phyloP scores from a whole-genome alignment of 2,329 filamentous ascomycete genomes.

The Neonectria faginata region DNA sequence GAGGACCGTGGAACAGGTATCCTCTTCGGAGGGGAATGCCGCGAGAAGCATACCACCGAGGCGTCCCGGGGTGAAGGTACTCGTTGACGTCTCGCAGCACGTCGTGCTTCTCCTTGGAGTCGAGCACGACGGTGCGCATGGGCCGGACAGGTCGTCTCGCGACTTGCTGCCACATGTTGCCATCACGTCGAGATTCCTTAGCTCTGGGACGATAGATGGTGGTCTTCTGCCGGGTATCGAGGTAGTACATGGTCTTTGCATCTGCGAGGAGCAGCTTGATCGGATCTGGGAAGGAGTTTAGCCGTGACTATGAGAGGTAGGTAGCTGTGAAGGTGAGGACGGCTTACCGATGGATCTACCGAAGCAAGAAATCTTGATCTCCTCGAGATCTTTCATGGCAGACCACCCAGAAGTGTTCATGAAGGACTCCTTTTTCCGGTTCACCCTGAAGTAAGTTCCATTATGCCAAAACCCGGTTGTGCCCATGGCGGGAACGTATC shows the following conservation, averaged over 20 bases:
- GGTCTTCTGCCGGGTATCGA: conserved; percentile 66
- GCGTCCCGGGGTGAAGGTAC: conserved; percentile 77
- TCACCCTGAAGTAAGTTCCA: conserved; percentile 62
- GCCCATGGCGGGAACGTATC: conserved; percentile 67
- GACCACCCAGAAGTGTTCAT: conserved; percentile 49
- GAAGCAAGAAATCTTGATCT: conserved; percentile 66
- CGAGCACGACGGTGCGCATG: conserved; percentile 81
- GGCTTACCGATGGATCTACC: conserved; percentile 56
- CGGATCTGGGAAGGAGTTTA: conserved; percentile 50
- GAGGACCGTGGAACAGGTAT: conserved; percentile 82
- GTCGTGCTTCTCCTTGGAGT: conserved; percentile 72
- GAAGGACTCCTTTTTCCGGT: conserved; percentile 59
- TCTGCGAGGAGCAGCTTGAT: conserved; percentile 68
- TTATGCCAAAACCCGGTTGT: conserved; percentile 66
- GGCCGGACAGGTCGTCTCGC: conserved; percentile 74
- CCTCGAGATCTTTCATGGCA: conserved; percentile 63
- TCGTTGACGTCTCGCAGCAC: conserved; percentile 81
- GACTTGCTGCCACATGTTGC: conserved; percentile 66
- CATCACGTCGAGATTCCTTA: conserved; percentile 59
- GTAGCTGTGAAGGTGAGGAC: neutral
- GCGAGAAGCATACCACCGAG: conserved; percentile 78
- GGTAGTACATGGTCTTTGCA: conserved; percentile 64
- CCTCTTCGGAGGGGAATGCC: conserved; percentile 82
- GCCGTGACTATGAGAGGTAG: neutral
- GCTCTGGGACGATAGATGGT: conserved; percentile 66